Conservation (phyloP, 2,329 filamentous ascomycete species). For the Sporothrix euskadiensis region DNA sequence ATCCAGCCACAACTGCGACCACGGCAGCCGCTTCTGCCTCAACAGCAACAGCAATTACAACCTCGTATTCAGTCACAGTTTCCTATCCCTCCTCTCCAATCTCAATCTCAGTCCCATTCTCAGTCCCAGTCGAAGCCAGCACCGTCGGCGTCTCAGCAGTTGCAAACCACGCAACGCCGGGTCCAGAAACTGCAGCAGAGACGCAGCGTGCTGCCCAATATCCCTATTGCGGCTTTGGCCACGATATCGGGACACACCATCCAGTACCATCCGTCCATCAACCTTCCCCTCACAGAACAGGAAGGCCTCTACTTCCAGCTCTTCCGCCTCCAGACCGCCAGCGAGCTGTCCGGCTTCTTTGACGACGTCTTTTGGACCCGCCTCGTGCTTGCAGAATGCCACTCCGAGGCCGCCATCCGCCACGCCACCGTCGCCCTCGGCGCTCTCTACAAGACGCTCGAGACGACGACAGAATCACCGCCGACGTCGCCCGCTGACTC, state of each 20-base stretch:
- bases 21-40: conserved; percentile 32
- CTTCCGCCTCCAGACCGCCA: conserved; percentile 62
- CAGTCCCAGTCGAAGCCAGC: neutral
- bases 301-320: conserved; percentile 64
- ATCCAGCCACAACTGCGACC: conserved; percentile 22
- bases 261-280: conserved; percentile 43
- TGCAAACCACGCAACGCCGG: conserved; percentile 33
- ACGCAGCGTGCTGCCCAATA: conserved; percentile 40
- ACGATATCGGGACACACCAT: conserved; percentile 33
- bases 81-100: neutral
- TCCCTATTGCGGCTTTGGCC: conserved; percentile 37
- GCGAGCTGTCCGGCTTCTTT: conserved; percentile 66
- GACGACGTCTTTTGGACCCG: conserved; percentile 66
- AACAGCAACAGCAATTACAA: neutral
- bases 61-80: neutral
- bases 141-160: neutral
- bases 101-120: neutral
- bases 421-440: conserved; percentile 67
- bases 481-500: conserved; percentile 48
- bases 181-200: conserved; percentile 30
- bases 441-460: conserved; percentile 66
- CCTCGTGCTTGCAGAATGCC: conserved; percentile 63
- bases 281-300: conserved; percentile 50
- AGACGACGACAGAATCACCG: conserved; percentile 56
- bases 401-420: conserved; percentile 60